These are phyloP conservation scores for Trichoderma semiorbis DNA, from an alignment of 2,329 filamentous ascomycete genomes.

Conservation along the genomic window DNA sequence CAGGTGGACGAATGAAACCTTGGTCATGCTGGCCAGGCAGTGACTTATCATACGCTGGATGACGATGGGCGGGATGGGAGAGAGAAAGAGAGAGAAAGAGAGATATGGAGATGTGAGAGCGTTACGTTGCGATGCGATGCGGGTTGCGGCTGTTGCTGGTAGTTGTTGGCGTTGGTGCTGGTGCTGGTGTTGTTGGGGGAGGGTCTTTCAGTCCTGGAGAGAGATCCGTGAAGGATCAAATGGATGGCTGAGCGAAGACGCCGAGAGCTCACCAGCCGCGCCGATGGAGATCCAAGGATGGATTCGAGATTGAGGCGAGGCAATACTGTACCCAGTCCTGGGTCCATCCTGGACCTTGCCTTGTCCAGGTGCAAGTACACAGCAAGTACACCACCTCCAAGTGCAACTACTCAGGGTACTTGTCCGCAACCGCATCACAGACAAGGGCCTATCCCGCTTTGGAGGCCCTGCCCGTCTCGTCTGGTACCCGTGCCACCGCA, in stretches of 20 bases:
- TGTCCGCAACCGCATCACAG: not conserved
- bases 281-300: not conserved
- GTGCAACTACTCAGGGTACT: not conserved
- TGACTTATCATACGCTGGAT: constrained; percentile 3
- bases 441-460: not conserved
- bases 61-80: not conserved
- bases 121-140: not conserved
- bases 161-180: not conserved
- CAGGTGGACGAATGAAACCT: constrained; percentile 17
- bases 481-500: constrained; percentile 13
- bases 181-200: not conserved
- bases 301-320: not conserved
- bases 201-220: not conserved
- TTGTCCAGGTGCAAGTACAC: not conserved
- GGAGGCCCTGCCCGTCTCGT: not conserved
- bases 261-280: not conserved
- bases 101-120: not conserved
- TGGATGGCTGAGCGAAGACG: not conserved
- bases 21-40: constrained; percentile 12
- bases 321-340: not conserved
- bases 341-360: not conserved
- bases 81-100: not conserved
- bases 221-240: not conserved
- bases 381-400: not conserved
- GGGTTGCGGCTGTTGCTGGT: not conserved